These are phyloP conservation scores for Pythium plurisporium DNA, from an alignment of 352 stramenopile genomes.

Conservation along the genomic window DNA sequence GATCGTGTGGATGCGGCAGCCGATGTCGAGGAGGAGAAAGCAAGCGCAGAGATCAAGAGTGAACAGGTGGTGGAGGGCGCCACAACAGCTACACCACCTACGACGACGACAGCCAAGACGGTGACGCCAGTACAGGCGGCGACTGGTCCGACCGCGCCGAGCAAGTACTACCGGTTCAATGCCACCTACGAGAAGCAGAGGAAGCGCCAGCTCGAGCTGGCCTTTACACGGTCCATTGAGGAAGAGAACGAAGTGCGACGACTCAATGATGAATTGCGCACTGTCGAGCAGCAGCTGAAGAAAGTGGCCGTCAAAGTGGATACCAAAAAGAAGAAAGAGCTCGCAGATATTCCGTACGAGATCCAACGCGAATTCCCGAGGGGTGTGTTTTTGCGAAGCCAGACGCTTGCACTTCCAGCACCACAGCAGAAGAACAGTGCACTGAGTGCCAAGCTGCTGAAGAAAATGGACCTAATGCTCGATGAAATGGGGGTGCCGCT, in stretches of 20 bases:
- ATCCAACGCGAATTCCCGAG: constrained; percentile 44
- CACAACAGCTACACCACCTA: not conserved
- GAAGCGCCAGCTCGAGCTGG: constrained; percentile 59
- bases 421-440: constrained; percentile 30
- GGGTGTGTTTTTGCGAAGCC: constrained; percentile 57
- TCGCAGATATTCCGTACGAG: constrained; percentile 54
- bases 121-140: not conserved
- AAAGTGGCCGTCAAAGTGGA: constrained; percentile 57
- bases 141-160: constrained; percentile 8
- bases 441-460: constrained; percentile 56
- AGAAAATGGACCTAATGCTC: constrained; percentile 64
- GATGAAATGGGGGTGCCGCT: constrained; percentile 61
- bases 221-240: constrained; percentile 55
- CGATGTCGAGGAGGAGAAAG: not conserved
- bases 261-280: constrained; percentile 50
- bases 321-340: constrained; percentile 70
- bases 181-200: constrained; percentile 67
- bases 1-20: constrained; percentile 18
- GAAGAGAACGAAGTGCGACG: constrained; percentile 62
- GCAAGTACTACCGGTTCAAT: constrained; percentile 50
- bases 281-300: constrained; percentile 65
- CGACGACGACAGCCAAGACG: not conserved
- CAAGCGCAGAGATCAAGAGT: not conserved
- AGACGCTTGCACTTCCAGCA: constrained; percentile 43
- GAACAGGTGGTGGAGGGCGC: not conserved